A percentile compares a stretch with the other conserved stretches of the same genome.
These are phyloP conservation scores for Ricinus communis DNA, from an alignment of 345 rosid species.

Conservation along the genomic window DNA sequence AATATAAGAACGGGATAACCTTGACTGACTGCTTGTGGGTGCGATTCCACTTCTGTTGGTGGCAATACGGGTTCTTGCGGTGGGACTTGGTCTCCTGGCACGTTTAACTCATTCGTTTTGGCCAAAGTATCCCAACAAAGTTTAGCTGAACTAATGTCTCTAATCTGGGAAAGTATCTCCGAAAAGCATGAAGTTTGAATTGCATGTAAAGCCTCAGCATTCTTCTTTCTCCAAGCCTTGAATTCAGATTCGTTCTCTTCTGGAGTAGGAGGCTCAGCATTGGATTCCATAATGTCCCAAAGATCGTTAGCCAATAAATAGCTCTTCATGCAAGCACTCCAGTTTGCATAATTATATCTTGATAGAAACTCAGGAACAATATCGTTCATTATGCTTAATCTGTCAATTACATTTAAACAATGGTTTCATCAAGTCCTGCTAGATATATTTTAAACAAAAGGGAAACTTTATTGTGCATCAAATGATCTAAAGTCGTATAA, in stretches of 20 bases:
- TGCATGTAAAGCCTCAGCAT: slow-evolving; percentile 6
- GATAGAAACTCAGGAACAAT: too few species aligned
- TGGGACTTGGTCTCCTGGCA: too few species aligned
- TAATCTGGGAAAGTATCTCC: neutral
- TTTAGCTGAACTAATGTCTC: neutral
- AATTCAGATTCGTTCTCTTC: neutral
- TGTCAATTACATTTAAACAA: too few species aligned
- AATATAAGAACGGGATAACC: too few species aligned
- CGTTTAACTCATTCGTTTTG: neutral
- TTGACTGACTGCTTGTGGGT: neutral
- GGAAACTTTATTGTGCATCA: too few species aligned
- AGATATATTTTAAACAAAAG: too few species aligned
- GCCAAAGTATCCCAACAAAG: neutral
- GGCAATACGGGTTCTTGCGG: too few species aligned
- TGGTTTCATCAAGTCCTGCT: too few species aligned
- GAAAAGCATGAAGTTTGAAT: neutral
- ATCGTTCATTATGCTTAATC: too few species aligned
- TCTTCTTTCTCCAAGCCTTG: slow-evolving; percentile 1
- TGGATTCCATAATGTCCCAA: neutral
- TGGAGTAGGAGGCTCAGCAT: neutral
- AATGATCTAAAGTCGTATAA: too few species aligned
- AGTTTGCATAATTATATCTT: neutral
- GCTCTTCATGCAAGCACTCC: neutral
- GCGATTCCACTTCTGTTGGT: neutral
- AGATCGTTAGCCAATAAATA: neutral